Base-by-base conservation (phyloP, 495 filamentous ascomycete species). In the Daldinia concentrica region DNA sequence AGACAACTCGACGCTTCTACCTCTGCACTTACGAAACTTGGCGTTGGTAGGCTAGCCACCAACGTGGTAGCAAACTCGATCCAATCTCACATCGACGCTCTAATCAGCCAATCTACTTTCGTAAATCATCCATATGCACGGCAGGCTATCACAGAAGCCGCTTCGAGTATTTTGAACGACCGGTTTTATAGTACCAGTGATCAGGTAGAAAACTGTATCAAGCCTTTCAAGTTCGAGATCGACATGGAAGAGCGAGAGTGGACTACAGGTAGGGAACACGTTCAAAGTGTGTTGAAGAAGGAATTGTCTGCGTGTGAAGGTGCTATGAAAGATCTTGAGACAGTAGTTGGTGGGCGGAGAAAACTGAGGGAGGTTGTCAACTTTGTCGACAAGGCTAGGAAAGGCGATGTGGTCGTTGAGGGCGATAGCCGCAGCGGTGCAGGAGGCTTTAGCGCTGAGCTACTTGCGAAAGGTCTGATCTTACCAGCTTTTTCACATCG, bases 151-250 rank as follows among this genome's bases (percentile, higher is more conserved):
- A 92, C 87, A 29, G 93, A 97, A 70, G 95, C 95, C 3, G 92
- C 92, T 19, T 90, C 90, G 1, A 89, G 88, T 37, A 98, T 98
- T 51, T 80, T 99, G 15, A 95, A 94, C 67, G 95, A 99, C 66
- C 89, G 94, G 2, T 97, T 96, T 72, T 98, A 97, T 81, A 93
- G 93, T 76, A 98, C 96, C 2, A 93, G 91, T 70, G 95, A 99
- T 76, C 95, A 98, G 78, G 93, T 99, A n/a, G 95, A 99, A 79
- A 98, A 98, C 75, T 98, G 95, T 76, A 95, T 99, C 83, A 99
- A 99, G 78, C 95, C 95, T 2, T 99, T 94, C 83, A 99, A 98
- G 77, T 98, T 91, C 71, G 93, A 98, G 64, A 95, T 98, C 55
- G 95, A 99, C 76, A 89, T 98, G 52, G 92, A 97, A 69, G 91